A percentile compares a stretch with the other conserved stretches of the same genome.
These are phyloP conservation scores for Candida morakotiae DNA, from an alignment of 805 yeast genomes.

Conservation along the genomic window DNA sequence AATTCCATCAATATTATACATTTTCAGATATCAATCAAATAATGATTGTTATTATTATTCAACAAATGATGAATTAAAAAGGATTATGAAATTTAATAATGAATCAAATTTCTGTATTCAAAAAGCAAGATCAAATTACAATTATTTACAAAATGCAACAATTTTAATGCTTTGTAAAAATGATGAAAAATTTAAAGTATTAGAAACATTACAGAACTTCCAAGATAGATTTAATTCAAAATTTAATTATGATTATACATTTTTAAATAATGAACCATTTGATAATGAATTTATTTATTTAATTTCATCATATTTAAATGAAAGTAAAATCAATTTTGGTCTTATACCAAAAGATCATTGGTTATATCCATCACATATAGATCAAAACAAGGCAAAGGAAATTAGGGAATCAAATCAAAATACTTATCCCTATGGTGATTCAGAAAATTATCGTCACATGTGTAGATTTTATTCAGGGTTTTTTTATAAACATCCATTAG, in stretches of 20 bases:
- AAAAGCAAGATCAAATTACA: not conserved
- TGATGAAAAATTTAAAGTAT: conserved; percentile 52
- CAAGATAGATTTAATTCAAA: conserved; percentile 63
- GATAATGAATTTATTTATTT: conserved; percentile 48
- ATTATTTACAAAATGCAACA: conserved; percentile 52
- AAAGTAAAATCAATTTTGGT: conserved; percentile 61
- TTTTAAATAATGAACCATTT: conserved; percentile 68
- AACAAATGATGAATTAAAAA: not conserved
- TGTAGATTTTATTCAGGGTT: conserved; percentile 49
- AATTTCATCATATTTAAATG: conserved; percentile 46
- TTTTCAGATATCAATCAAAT: too few species aligned
- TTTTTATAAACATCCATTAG: conserved; percentile 56
- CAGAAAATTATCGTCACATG: conserved; percentile 70
- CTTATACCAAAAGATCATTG: conserved; percentile 59
- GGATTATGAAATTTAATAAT: conserved; percentile 1
- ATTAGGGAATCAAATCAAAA: conserved; percentile 2
- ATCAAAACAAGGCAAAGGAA: conserved; percentile 23
- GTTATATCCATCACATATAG: conserved; percentile 67
- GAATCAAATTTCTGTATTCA: not conserved
- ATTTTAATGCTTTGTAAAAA: conserved; percentile 70
- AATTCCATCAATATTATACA: too few species aligned
- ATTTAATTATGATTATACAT: conserved; percentile 75
- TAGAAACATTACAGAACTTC: conserved; percentile 56
- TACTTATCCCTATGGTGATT: conserved; percentile 50
- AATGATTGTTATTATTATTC: conserved; percentile 1